These are phyloP conservation scores for Albophoma yamanashiensis DNA, from an alignment of 2,329 filamentous ascomycete species.

Conservation along the genomic window DNA sequence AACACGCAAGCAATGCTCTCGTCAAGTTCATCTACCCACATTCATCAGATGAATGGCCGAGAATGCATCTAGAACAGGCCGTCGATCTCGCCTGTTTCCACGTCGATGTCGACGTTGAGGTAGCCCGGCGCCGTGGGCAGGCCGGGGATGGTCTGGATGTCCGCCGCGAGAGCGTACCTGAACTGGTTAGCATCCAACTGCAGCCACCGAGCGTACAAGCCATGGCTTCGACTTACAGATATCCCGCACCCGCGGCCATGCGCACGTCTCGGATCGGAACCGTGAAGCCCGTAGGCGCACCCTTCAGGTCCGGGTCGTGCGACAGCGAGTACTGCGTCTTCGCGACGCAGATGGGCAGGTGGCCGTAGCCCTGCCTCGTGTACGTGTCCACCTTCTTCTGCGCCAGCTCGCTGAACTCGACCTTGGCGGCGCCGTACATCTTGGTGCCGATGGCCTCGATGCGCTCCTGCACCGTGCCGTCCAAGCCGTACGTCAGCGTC, in stretches of 20 bases:
- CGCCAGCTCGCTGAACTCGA: conserved; percentile 88
- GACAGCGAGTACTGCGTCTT: conserved; percentile 98
- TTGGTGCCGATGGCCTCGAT: conserved; percentile 83
- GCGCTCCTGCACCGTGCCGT: conserved; percentile 73
- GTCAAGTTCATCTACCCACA: not conserved
- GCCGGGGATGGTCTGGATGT: conserved; percentile 97
- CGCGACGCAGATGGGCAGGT: conserved; percentile 90
- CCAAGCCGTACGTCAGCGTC: conserved; percentile 73
- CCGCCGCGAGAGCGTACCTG: conserved; percentile 84
- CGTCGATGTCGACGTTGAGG: conserved; percentile 79
- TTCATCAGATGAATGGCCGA: not conserved
- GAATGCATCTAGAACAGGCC: conserved; percentile 63
- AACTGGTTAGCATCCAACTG: conserved; percentile 18
- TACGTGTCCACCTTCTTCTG: conserved; percentile 96
- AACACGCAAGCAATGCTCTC: not conserved
- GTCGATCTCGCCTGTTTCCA: conserved; percentile 75
- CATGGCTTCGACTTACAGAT: conserved; percentile 51
- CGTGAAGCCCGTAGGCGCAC: conserved; percentile 87
- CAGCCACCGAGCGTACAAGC: not conserved
- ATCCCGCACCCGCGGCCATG: conserved; percentile 88
- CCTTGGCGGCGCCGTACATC: conserved; percentile 86
- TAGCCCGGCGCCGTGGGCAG: conserved; percentile 92
- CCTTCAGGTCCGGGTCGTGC: conserved; percentile 88
- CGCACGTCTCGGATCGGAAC: conserved; percentile 90
- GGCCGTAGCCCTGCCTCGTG: conserved; percentile 80